Evolutionary conservation across 768 basidiomycete species (phyloP).

Genomic region (Crassisporium funariophilum): DNA sequence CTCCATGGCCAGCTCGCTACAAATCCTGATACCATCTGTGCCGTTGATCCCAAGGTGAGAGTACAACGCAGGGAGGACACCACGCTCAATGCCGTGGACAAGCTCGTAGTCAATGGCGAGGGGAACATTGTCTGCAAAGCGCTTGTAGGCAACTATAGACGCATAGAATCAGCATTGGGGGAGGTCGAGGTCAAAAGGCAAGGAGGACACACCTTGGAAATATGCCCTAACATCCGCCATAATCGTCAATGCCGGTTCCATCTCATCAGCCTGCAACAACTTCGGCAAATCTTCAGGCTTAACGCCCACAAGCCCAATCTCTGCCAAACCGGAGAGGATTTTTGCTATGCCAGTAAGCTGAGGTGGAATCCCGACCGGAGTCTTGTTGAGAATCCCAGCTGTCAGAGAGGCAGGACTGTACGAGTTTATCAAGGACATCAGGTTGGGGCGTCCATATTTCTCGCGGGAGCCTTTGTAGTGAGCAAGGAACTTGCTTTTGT

Average conservation of each 20-base stretch:
- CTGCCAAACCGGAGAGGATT: constrained; percentile 36
- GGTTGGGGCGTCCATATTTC: constrained; percentile 25
- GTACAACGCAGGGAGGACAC: constrained; percentile 47
- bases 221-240: constrained; percentile 77
- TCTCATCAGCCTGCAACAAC: constrained; percentile 50
- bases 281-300: constrained; percentile 47
- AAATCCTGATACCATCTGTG: constrained; percentile 45
- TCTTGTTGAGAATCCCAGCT: constrained; percentile 20
- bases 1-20: constrained; percentile 55
- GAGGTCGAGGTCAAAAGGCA: background rate
- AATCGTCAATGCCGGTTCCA: constrained; percentile 59
- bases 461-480: constrained; percentile 49
- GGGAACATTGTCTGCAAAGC: constrained; percentile 59
- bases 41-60: constrained; percentile 55
- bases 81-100: constrained; percentile 51
- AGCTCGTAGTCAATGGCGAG: constrained; percentile 58
- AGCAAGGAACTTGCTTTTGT: constrained; percentile 40
- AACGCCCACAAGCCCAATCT: constrained; percentile 40
- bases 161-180: background rate
- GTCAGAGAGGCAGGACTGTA: no score
- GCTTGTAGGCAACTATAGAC: constrained; percentile 56
- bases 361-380: background rate
- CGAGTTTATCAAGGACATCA: constrained; percentile 28
- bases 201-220: constrained; percentile 59
- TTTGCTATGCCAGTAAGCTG: constrained; percentile 30